Conservation (phyloP, 2,329 filamentous ascomycete genomes). For the Trichoderma koningiopsis region DNA sequence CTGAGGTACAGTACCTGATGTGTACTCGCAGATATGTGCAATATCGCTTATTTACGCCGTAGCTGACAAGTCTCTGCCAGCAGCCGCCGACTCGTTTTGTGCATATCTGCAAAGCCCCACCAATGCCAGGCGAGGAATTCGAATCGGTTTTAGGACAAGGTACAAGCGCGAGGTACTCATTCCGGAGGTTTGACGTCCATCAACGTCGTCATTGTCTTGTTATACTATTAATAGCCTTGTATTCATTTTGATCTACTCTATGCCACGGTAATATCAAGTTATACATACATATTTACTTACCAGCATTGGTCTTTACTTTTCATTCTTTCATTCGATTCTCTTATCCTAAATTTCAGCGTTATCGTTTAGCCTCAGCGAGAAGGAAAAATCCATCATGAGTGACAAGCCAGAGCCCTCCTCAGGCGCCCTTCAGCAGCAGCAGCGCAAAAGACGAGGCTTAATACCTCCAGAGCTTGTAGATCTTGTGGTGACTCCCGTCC, state of each 20-base stretch:
- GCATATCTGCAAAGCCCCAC: constrained; percentile 22
- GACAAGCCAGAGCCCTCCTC: not conserved
- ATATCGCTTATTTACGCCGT: not conserved
- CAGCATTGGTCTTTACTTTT: not conserved
- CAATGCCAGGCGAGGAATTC: constrained; percentile 14
- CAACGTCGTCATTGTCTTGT: not conserved
- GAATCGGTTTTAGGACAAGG: not conserved
- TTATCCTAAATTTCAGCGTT: not conserved
- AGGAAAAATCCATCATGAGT: constrained; percentile 10
- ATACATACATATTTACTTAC: not conserved
- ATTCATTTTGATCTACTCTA: not conserved
- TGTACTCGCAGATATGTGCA: too few relatives aligned
- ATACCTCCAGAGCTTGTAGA: constrained; percentile 49
- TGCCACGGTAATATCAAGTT: not conserved
- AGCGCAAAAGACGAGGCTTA: constrained; percentile 39
- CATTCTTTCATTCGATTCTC: not conserved
- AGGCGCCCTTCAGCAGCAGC: constrained; percentile 24
- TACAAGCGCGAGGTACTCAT: not conserved
- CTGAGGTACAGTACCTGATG: not conserved
- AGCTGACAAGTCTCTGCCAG: not conserved
- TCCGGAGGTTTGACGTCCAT: not conserved
- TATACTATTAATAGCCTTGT: not conserved
- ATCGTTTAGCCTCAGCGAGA: not conserved
- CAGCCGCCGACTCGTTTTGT: constrained; percentile 26
- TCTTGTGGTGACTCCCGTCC: constrained; percentile 54